These are phyloP conservation scores for Suillus sp. DNA, from an alignment of 768 basidiomycete species.

Conservation along the genomic window DNA sequence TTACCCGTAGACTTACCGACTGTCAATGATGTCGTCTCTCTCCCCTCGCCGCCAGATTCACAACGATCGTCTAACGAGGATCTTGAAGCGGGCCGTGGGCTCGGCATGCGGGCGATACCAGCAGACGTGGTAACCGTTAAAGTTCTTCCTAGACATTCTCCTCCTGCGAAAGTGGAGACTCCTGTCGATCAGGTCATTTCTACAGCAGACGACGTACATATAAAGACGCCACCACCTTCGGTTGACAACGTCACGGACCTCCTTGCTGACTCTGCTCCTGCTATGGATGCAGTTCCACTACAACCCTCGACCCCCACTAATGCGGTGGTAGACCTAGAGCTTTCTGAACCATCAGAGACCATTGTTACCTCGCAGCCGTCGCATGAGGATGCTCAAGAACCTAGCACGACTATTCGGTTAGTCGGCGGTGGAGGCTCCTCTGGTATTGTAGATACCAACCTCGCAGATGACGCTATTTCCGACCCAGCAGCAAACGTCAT, in stretches of 20 bases:
- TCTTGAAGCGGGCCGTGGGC: slow-evolving; percentile 43
- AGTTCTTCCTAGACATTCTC: slow-evolving; percentile 16
- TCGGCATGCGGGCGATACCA: slow-evolving; percentile 39
- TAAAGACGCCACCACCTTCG: slow-evolving; percentile 15
- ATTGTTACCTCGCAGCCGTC: slow-evolving; percentile 12
- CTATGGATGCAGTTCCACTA: slow-evolving; percentile 31
- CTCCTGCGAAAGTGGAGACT: slow-evolving; percentile 19
- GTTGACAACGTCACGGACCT: slow-evolving; percentile 48
- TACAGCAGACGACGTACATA: not conserved
- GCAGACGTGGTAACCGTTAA: slow-evolving; percentile 20
- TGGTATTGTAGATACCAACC: slow-evolving; percentile 29
- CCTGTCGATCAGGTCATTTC: slow-evolving; percentile 19
- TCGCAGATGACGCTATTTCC: slow-evolving; percentile 36
- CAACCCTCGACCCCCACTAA: slow-evolving; percentile 34
- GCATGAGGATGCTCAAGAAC: slow-evolving; percentile 22
- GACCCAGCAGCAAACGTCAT: slow-evolving; percentile 39
- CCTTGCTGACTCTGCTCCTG: slow-evolving; percentile 46
- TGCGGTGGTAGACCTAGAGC: slow-evolving; percentile 13
- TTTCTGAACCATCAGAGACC: slow-evolving; percentile 16
- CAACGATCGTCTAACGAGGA: slow-evolving; percentile 40
- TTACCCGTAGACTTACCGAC: slow-evolving; percentile 71
- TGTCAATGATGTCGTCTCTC: slow-evolving; percentile 53
- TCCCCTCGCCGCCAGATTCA: slow-evolving; percentile 48
- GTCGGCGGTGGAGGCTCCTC: slow-evolving; percentile 56
- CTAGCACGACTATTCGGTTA: slow-evolving; percentile 54